Evolutionary conservation across 768 basidiomycete genomes (phyloP).

Genomic region (Russula sp.): DNA sequence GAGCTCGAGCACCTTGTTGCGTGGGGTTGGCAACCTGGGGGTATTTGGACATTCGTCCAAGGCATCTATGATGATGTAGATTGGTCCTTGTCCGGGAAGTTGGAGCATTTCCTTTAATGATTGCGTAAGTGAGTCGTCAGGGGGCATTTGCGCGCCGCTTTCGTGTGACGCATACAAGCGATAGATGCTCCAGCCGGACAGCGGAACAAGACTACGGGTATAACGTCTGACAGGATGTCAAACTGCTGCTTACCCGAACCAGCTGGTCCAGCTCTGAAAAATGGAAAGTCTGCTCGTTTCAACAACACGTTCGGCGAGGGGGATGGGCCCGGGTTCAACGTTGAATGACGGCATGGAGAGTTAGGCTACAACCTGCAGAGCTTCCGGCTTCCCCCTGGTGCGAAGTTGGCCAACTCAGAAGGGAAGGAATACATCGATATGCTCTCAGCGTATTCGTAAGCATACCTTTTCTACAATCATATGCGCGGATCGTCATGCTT

Average conservation of each 20-base stretch:
- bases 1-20: too few relatives aligned
- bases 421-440: conserved; percentile 96
- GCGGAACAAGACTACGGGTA: too few relatives aligned
- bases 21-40: too few relatives aligned
- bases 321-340: not conserved
- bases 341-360: conserved; percentile 27
- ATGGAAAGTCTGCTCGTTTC: not conserved
- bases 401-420: conserved; percentile 54
- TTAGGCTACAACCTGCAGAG: conserved; percentile 31
- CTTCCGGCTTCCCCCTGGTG: not conserved
- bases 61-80: not conserved
- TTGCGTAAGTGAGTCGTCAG: not conserved
- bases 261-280: too few relatives aligned
- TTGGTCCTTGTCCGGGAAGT: not conserved
- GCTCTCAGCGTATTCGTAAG: conserved; percentile 95
- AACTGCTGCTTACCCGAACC: too few relatives aligned
- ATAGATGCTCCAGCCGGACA: too few relatives aligned
- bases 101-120: not conserved
- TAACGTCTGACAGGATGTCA: too few relatives aligned
- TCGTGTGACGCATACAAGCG: not conserved
- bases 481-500: not conserved
- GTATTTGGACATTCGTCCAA: not conserved
- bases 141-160: not conserved
- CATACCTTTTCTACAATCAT: conserved; percentile 21
- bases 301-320: not conserved